phyloP scores from a whole-genome alignment of 2,329 filamentous ascomycete species.

The Colletotrichum tamarilloi region DNA sequence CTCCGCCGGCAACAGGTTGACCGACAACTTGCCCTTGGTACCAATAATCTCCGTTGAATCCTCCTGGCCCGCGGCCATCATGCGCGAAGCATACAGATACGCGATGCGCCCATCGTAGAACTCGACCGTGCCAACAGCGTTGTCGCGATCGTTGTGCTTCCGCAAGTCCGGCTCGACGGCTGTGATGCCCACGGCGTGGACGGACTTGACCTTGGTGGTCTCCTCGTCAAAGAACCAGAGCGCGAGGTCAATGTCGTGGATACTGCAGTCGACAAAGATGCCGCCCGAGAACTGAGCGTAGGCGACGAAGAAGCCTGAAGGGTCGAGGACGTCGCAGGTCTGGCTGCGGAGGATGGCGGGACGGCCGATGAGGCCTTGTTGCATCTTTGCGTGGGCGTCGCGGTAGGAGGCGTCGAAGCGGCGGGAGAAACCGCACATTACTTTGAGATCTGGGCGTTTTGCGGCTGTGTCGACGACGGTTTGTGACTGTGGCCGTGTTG shows the following conservation, averaged over 20 bases:
- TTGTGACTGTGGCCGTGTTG: conserved; percentile 58
- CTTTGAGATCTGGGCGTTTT: conserved; percentile 68
- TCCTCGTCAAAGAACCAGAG: conserved; percentile 49
- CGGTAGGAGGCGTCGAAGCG: conserved; percentile 74
- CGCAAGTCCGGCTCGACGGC: conserved; percentile 46
- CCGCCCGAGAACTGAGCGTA: conserved; percentile 75
- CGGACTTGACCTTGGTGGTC: conserved; percentile 42
- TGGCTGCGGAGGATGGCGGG: conserved; percentile 72
- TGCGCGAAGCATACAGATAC: conserved; percentile 71
- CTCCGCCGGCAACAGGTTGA: conserved; percentile 68
- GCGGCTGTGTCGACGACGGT: conserved; percentile 67
- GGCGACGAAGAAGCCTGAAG: conserved; percentile 74
- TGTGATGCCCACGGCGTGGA: conserved; percentile 45
- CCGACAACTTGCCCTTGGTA: conserved; percentile 70
- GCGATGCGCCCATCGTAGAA: conserved; percentile 72
- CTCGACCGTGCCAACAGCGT: conserved; percentile 67
- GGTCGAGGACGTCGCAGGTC: conserved; percentile 75
- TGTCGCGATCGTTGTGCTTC: conserved; percentile 46
- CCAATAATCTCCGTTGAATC: conserved; percentile 76
- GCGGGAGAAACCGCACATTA: conserved; percentile 59
- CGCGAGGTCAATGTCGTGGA: conserved; percentile 70
- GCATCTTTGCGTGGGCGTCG: conserved; percentile 64
- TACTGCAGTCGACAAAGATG: conserved; percentile 77
- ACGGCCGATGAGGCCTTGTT: conserved; percentile 66
- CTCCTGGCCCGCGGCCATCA: conserved; percentile 76